These are phyloP conservation scores for Solanum appendiculatum DNA, from an alignment of 257 asterid species.

Conservation along the genomic window DNA sequence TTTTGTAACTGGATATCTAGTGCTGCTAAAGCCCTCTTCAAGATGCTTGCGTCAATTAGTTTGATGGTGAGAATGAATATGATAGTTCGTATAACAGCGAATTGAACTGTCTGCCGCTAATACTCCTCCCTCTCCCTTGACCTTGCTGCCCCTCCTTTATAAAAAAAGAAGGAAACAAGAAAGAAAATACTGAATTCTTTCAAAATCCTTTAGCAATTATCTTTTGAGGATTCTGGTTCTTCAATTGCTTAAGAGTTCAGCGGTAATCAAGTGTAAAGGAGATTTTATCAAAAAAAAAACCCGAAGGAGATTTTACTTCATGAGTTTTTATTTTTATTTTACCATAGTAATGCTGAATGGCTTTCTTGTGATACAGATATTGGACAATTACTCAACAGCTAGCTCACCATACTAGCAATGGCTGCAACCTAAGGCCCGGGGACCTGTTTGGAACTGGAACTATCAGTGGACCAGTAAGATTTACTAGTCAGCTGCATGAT, in stretches of 20 bases:
- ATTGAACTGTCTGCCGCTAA: neutral
- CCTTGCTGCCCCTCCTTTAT: neutral
- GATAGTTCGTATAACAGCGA: neutral
- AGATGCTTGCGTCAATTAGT: neutral
- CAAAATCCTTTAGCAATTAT: neutral
- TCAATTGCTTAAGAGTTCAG: neutral
- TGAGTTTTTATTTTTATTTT: neutral
- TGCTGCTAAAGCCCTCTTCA: neutral
- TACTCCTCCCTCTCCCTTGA: neutral
- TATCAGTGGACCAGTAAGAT: constrained; percentile 92
- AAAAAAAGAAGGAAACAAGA: neutral
- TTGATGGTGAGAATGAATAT: neutral
- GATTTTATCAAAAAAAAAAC: neutral
- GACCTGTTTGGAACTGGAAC: constrained; percentile 97
- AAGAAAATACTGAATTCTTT: constrained; percentile 10
- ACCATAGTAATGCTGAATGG: neutral
- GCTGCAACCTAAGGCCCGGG: constrained; percentile 95
- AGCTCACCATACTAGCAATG: constrained; percentile 86
- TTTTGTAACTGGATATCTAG: neutral
- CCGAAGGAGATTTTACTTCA: neutral
- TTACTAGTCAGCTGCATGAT: neutral
- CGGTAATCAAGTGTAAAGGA: neutral
- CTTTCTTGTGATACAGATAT: constrained; percentile 39
- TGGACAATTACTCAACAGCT: constrained; percentile 97
- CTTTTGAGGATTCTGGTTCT: neutral